Evolutionary conservation across 1,284 basidiomycete species (phyloP).

Genomic region (Baeospora myosura): DNA sequence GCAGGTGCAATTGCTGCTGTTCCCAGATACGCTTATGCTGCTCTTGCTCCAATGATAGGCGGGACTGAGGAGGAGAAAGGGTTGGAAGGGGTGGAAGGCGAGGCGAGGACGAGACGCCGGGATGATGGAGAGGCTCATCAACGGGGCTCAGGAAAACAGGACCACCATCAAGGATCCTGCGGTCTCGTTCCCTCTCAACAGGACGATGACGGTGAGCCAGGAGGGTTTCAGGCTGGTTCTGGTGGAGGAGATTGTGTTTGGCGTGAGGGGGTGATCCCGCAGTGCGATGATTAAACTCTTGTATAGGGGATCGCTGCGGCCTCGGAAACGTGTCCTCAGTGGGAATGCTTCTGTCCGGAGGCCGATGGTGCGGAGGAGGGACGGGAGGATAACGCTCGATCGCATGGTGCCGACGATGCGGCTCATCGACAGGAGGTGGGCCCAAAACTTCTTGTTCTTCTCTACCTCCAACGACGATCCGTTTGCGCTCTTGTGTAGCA

Average conservation of each 20-base stretch:
- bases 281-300: too few species aligned
- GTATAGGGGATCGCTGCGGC: too few species aligned
- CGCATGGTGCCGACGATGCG: conserved; percentile 6
- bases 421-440: conserved; percentile 10
- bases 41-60: not conserved
- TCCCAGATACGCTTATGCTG: conserved; percentile 2
- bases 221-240: too few species aligned
- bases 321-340: not conserved
- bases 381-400: not conserved
- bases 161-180: too few species aligned
- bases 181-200: too few species aligned
- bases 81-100: not conserved
- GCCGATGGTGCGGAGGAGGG: not conserved
- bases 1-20: not conserved
- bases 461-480: conserved; percentile 15
- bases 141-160: too few species aligned
- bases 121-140: not conserved
- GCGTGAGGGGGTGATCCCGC: too few species aligned
- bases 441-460: too few species aligned
- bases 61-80: not conserved
- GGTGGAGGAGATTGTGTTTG: too few species aligned
- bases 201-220: too few species aligned
- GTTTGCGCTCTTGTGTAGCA: conserved; percentile 27
- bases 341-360: not conserved
- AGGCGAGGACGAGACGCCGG: not conserved